These are phyloP conservation scores for Cyanodermella asteris DNA, from an alignment of 2,329 filamentous ascomycete species.

Conservation along the genomic window DNA sequence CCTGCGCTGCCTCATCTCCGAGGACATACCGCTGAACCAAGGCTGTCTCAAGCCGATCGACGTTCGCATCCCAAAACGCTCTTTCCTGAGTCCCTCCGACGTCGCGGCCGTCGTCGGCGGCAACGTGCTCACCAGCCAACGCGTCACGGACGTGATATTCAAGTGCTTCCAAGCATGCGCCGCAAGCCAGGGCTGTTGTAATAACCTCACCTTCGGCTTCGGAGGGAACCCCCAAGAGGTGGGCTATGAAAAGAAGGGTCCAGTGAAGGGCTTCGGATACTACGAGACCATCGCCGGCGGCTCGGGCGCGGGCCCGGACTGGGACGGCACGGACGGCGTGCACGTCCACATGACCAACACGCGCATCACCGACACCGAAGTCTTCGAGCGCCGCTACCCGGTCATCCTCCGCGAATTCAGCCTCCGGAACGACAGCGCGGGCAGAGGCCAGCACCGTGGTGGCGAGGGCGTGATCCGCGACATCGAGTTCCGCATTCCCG, in stretches of 20 bases:
- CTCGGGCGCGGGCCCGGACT: constrained; percentile 47
- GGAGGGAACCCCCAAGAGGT: constrained; percentile 41
- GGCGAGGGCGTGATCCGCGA: constrained; percentile 59
- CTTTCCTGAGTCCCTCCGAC: constrained; percentile 53
- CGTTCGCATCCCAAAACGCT: constrained; percentile 49
- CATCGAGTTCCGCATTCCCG: constrained; percentile 58
- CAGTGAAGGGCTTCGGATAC: constrained; percentile 61
- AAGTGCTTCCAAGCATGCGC: constrained; percentile 61
- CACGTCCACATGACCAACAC: constrained; percentile 78
- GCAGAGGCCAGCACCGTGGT: constrained; percentile 43
- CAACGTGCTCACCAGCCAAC: constrained; percentile 60
- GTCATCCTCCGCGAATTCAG: constrained; percentile 51
- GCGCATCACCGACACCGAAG: constrained; percentile 58
- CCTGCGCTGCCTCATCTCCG: constrained; percentile 54
- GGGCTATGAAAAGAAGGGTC: too few relatives aligned
- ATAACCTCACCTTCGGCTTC: constrained; percentile 70
- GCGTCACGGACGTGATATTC: constrained; percentile 65
- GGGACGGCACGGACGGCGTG: constrained; percentile 55
- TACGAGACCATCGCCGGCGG: constrained; percentile 73
- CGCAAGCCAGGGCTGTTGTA: constrained; percentile 59
- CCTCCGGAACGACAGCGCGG: constrained; percentile 40
- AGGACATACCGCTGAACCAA: constrained; percentile 72
- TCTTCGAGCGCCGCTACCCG: constrained; percentile 58
- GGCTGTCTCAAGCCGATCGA: constrained; percentile 59
- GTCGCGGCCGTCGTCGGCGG: constrained; percentile 64